Percentiles rank a stretch among this genome's conserved stretches.
phyloP scores from a whole-genome alignment of 2,329 filamentous ascomycete species.

The Stachybotrys elegans region DNA sequence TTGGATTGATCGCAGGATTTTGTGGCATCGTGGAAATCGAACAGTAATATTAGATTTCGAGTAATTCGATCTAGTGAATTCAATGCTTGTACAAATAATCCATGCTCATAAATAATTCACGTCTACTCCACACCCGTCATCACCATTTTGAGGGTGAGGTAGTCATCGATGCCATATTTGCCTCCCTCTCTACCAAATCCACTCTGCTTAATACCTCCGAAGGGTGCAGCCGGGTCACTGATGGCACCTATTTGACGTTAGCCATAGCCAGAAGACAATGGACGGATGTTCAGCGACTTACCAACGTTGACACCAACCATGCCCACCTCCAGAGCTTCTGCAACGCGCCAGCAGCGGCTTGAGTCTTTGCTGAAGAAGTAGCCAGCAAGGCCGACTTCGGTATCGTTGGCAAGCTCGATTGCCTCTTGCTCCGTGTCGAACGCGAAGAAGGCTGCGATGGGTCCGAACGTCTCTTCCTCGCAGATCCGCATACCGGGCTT shows the following conservation, averaged over 20 bases:
- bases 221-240: constrained; percentile 50
- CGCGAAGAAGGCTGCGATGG: constrained; percentile 63
- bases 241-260: constrained; percentile 32
- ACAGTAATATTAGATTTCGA: too few relatives aligned
- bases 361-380: constrained; percentile 59
- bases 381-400: constrained; percentile 65
- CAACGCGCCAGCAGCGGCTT: constrained; percentile 33
- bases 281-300: constrained; percentile 3
- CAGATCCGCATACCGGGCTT: constrained; percentile 61
- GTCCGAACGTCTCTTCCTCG: constrained; percentile 67
- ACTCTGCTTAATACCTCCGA: constrained; percentile 73
- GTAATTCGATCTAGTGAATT: too few relatives aligned
- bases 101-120: too few relatives aligned
- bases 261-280: background rate
- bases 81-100: too few relatives aligned
- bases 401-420: constrained; percentile 57
- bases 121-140: too few relatives aligned
- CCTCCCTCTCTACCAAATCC: constrained; percentile 73
- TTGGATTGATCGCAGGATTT: too few relatives aligned
- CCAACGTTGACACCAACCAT: constrained; percentile 28
- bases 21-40: too few relatives aligned
- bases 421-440: constrained; percentile 67
- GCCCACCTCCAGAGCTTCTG: constrained; percentile 42
- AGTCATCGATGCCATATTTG: constrained; percentile 69
- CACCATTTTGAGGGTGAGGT: constrained; percentile 60